Percentiles rank a stretch among this genome's conserved stretches.
phyloP scores from a whole-genome alignment of 2,329 filamentous ascomycete species.

The Fusarium sp. region DNA sequence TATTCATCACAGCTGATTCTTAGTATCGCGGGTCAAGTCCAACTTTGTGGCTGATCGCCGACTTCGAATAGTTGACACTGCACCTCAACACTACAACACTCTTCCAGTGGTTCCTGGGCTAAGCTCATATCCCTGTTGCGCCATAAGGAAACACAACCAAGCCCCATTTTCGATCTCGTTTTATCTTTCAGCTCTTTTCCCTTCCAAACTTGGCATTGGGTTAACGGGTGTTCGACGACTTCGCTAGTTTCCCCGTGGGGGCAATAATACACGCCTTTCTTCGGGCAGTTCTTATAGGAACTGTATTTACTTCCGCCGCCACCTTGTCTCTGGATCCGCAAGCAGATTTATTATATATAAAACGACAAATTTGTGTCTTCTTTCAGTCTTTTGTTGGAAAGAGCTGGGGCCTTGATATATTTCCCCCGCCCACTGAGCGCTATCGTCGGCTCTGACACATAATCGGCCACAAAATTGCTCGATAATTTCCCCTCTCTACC shows the following conservation, averaged over 20 bases:
- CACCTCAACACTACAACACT: conserved; percentile 13
- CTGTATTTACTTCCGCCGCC: conserved; percentile 19
- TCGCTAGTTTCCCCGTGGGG: conserved; percentile 8
- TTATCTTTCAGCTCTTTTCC: conserved; percentile 15
- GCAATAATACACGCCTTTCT: conserved; percentile 1
- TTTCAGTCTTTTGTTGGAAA: background rate
- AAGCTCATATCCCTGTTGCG: conserved; percentile 33
- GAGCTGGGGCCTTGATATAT: background rate
- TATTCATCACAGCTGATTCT: background rate
- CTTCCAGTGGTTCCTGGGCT: conserved; percentile 16
- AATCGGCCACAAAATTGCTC: conserved; percentile 29
- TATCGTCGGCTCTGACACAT: conserved; percentile 25
- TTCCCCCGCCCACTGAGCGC: conserved; percentile 16
- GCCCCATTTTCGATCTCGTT: conserved; percentile 6
- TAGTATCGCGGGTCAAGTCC: conserved; percentile 11
- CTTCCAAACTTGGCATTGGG: conserved; percentile 9
- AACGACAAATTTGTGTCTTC: background rate
- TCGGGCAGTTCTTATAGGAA: conserved; percentile 8
- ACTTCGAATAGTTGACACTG: conserved; percentile 10
- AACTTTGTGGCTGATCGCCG: conserved; percentile 23
- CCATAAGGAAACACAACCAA: conserved; percentile 27
- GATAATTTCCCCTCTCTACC: conserved; percentile 10
- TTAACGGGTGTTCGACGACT: conserved; percentile 7
- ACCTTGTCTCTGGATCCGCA: background rate
- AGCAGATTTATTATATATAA: background rate